Conservation (phyloP, 352 stramenopile genomes). For the Ophiocytium majus region DNA sequence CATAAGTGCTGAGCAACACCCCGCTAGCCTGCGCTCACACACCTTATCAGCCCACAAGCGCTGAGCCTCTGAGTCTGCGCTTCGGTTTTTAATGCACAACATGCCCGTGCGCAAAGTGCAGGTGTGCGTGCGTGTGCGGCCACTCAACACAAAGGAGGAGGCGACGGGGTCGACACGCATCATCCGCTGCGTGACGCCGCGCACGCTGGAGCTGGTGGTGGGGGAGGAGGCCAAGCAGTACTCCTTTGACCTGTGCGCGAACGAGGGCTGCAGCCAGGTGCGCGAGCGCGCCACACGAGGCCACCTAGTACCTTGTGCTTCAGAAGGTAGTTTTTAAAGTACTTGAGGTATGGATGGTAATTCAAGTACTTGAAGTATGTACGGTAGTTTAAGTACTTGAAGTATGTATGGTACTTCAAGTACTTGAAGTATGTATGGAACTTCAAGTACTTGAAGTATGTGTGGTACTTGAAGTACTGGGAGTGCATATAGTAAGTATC, state of each 20-base stretch:
- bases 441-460: not conserved
- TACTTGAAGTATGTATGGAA: slow-evolving; percentile 7
- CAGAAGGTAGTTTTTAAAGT: not conserved
- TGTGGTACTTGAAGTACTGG: too few species aligned
- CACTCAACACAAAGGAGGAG: slow-evolving; percentile 36
- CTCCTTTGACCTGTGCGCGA: slow-evolving; percentile 49
- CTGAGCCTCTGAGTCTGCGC: too few species aligned
- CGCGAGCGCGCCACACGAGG: not conserved
- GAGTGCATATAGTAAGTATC: too few species aligned
- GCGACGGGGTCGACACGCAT: slow-evolving; percentile 29
- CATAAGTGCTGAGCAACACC: too few species aligned
- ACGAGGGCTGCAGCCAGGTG: slow-evolving; percentile 37
- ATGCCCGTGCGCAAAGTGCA: too few species aligned
- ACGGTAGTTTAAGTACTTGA: not conserved
- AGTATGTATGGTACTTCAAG: not conserved
- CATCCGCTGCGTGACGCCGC: slow-evolving; percentile 36
- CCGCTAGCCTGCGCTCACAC: too few species aligned
- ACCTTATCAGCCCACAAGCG: too few species aligned
- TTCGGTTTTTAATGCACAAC: too few species aligned
- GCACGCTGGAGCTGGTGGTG: slow-evolving; percentile 30
- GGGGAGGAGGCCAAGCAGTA: slow-evolving; percentile 26
- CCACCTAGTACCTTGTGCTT: not conserved
- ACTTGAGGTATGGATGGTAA: not conserved
- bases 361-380: not conserved
- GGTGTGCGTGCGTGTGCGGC: slow-evolving; percentile 38